A percentile compares a stretch with the other conserved stretches of the same genome.
Evolutionary conservation across 805 yeast genomes (phyloP).

Genomic region (Lachancea dasiensis): DNA sequence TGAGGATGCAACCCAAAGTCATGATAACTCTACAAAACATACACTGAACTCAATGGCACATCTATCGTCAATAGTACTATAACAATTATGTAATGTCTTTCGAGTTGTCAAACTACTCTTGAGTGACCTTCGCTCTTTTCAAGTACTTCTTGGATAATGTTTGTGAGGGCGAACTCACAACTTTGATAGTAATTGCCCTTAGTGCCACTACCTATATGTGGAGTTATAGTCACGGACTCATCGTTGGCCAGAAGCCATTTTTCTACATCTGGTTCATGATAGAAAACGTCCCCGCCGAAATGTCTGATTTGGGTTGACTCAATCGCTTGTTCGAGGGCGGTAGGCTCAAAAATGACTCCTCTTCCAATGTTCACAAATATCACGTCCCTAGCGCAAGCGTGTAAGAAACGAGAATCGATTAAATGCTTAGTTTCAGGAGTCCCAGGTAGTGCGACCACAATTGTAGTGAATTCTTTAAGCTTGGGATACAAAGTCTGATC

Average conservation of each 20-base stretch:
- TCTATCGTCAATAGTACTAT: too few species aligned
- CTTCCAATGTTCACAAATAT: constrained; percentile 53
- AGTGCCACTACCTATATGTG: constrained; percentile 60
- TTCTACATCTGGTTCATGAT: constrained; percentile 45
- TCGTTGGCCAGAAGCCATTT: constrained; percentile 14
- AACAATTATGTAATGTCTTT: too few species aligned
- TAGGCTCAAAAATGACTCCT: constrained; percentile 49
- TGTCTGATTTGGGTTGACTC: constrained; percentile 43
- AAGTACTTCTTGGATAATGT: constrained; percentile 11
- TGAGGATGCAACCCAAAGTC: too few species aligned
- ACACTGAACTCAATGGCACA: too few species aligned
- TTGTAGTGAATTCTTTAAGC: constrained; percentile 40
- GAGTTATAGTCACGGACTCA: constrained; percentile 38
- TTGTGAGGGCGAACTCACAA: constrained; percentile 31
- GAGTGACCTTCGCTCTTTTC: not conserved
- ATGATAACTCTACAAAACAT: too few species aligned
- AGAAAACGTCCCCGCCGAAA: constrained; percentile 58
- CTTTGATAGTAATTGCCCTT: constrained; percentile 39
- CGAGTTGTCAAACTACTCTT: not conserved
- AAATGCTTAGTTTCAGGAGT: constrained; percentile 46
- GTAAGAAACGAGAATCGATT: constrained; percentile 38
- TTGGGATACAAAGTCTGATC: constrained; percentile 33
- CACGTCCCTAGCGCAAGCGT: constrained; percentile 19
- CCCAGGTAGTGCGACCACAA: constrained; percentile 54
- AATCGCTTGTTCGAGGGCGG: constrained; percentile 40